Evolutionary conservation across 1,139 yeast genomes (phyloP).

Genomic region (Candida anutae): DNA sequence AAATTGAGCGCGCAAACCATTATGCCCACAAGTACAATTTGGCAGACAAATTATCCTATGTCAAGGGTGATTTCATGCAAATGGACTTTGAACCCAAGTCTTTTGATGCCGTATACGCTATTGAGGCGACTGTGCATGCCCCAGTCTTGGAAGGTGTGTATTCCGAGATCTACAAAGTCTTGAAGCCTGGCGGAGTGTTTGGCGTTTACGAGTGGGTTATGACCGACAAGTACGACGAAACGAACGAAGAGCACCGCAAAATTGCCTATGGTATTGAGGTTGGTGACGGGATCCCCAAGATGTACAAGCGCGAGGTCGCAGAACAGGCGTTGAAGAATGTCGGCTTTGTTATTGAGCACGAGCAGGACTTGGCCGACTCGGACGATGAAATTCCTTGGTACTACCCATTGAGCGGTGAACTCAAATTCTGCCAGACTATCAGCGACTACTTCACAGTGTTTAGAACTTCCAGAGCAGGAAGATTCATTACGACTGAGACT

Average conservation of each 20-base stretch:
- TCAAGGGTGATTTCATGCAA: slow-evolving; percentile 98
- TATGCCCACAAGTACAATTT: slow-evolving; percentile 65
- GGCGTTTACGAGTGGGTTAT: slow-evolving; percentile 99
- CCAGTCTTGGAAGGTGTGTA: slow-evolving; percentile 96
- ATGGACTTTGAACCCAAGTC: slow-evolving; percentile 89
- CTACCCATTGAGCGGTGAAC: slow-evolving; percentile 92
- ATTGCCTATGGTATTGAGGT: slow-evolving; percentile 96
- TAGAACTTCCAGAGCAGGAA: slow-evolving; percentile 85
- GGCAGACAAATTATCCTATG: slow-evolving; percentile 70
- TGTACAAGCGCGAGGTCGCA: slow-evolving; percentile 83
- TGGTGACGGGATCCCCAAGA: slow-evolving; percentile 98
- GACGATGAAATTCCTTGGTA: slow-evolving; percentile 94
- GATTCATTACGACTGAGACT: slow-evolving; percentile 72
- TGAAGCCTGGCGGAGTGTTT: slow-evolving; percentile 95
- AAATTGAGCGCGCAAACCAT: slow-evolving; percentile 83
- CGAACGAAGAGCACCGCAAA: slow-evolving; percentile 82
- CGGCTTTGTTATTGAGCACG: slow-evolving; percentile 75
- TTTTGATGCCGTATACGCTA: slow-evolving; percentile 96
- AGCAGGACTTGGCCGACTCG: slow-evolving; percentile 75
- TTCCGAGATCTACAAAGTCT: slow-evolving; percentile 86
- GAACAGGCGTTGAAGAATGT: slow-evolving; percentile 77
- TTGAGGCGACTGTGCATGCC: slow-evolving; percentile 98
- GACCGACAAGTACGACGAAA: slow-evolving; percentile 90
- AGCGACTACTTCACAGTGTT: slow-evolving; percentile 77
- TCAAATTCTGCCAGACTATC: slow-evolving; percentile 75